These are phyloP conservation scores for Fusarium newnesense DNA, from an alignment of 2,329 filamentous ascomycete genomes.

Conservation along the genomic window DNA sequence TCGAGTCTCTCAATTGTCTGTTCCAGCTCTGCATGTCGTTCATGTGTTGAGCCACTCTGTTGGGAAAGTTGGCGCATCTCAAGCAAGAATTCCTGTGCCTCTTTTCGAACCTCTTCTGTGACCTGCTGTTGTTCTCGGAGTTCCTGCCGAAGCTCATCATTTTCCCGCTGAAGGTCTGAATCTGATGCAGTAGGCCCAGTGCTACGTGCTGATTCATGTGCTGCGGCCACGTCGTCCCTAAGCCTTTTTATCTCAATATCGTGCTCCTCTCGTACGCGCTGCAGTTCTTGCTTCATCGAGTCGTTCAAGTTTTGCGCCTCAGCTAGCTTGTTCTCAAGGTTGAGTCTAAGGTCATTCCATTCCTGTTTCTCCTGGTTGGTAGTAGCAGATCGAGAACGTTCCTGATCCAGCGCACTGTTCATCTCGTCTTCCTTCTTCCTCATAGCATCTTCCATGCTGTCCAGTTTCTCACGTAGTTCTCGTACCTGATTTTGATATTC, in stretches of 20 bases:
- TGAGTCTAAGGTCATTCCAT: conserved; percentile 72
- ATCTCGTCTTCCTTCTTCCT: conserved; percentile 75
- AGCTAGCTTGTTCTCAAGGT: conserved; percentile 77
- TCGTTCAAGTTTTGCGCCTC: conserved; percentile 82
- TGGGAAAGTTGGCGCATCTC: conserved; percentile 92
- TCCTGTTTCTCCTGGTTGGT: conserved; percentile 74
- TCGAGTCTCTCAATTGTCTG: conserved; percentile 81
- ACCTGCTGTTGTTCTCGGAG: conserved; percentile 80
- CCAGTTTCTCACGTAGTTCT: conserved; percentile 78
- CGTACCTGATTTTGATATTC: conserved; percentile 84
- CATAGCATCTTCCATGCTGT: conserved; percentile 74
- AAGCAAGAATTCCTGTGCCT: conserved; percentile 83
- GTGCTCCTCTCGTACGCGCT: conserved; percentile 76
- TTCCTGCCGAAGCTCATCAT: conserved; percentile 73
- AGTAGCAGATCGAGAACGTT: conserved; percentile 63
- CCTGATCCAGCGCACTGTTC: conserved; percentile 66
- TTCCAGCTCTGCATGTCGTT: conserved; percentile 83
- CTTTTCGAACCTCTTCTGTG: conserved; percentile 85
- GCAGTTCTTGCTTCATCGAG: conserved; percentile 82
- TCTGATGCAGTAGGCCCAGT: conserved; percentile 52
- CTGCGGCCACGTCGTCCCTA: conserved; percentile 69
- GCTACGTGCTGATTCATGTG: conserved; percentile 48
- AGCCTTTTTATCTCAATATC: conserved; percentile 70
- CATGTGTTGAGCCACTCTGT: conserved; percentile 80
- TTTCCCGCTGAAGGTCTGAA: conserved; percentile 71